These are phyloP conservation scores for Agrostemma githago DNA, from an alignment of 148 eudicot species.

Conservation along the genomic window DNA sequence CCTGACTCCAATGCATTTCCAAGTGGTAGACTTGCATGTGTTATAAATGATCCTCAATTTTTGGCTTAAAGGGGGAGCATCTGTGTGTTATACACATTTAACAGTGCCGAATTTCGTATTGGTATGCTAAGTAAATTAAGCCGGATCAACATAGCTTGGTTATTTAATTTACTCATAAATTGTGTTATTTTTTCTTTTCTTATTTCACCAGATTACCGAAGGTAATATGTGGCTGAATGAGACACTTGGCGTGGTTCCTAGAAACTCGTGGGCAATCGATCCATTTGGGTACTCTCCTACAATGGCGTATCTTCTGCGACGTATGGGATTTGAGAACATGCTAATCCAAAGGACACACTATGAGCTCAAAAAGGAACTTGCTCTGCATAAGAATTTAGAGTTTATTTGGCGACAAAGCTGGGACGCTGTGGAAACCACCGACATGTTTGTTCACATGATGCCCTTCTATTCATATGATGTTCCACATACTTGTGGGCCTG, in stretches of 20 bases:
- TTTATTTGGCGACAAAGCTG: slow-evolving; percentile 94
- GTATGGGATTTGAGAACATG: slow-evolving; percentile 99
- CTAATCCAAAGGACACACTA: slow-evolving; percentile 97
- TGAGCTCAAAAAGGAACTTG: slow-evolving; percentile 92
- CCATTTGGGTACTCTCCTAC: slow-evolving; percentile 99
- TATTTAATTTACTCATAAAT: neutral
- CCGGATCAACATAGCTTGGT: neutral
- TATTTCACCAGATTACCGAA: slow-evolving; percentile 68
- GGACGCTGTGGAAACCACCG: slow-evolving; percentile 90
- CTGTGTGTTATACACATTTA: neutral
- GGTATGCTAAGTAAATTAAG: neutral
- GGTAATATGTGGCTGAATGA: slow-evolving; percentile 98
- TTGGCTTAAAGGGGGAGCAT: neutral
- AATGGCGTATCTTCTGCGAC: slow-evolving; percentile 98
- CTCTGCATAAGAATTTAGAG: slow-evolving; percentile 75
- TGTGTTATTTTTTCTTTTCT: neutral
- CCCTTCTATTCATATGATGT: slow-evolving; percentile 98
- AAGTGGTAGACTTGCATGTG: neutral
- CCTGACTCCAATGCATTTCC: neutral
- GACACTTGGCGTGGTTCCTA: slow-evolving; percentile 88
- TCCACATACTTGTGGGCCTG: slow-evolving; percentile 99
- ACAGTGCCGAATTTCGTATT: neutral
- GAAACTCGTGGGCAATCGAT: slow-evolving; percentile 98
- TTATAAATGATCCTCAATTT: neutral
- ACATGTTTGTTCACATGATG: slow-evolving; percentile 99